Evolutionary conservation across 352 stramenopile genomes (phyloP).

Genomic region (Globisporangium parvum): DNA sequence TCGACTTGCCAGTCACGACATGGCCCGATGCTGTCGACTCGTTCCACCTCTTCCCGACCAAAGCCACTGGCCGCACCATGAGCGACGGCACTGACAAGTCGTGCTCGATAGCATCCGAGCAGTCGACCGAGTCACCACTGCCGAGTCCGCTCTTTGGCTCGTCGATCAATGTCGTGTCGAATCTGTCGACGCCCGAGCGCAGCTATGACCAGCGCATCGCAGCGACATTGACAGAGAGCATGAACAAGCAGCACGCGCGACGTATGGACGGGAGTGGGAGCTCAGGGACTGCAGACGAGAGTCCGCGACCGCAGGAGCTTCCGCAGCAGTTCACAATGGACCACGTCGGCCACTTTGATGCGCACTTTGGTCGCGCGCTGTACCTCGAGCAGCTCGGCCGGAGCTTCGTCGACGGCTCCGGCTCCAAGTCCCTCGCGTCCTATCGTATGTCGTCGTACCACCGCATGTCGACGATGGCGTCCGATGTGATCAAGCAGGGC

Average conservation of each 20-base stretch:
- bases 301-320: conserved; percentile 18
- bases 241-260: conserved; percentile 24
- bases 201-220: conserved; percentile 68
- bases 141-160: conserved; percentile 15
- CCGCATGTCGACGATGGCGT: conserved; percentile 34
- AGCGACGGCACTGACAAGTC: conserved; percentile 69
- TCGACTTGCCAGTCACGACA: conserved; percentile 14
- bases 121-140: conserved; percentile 28
- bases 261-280: conserved; percentile 19
- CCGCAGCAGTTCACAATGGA: conserved; percentile 52
- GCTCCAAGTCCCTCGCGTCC: conserved; percentile 52
- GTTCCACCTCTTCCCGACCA: conserved; percentile 14
- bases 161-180: background rate
- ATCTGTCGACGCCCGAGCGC: background rate
- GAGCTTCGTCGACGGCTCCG: conserved; percentile 54
- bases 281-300: conserved; percentile 2
- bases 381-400: conserved; percentile 64
- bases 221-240: conserved; percentile 45
- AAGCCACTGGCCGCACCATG: conserved; percentile 27
- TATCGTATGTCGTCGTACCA: conserved; percentile 66
- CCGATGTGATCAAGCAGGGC: conserved; percentile 50
- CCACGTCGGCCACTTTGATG: conserved; percentile 58
- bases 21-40: conserved; percentile 7
- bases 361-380: conserved; percentile 59
- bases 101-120: conserved; percentile 54